Conservation (phyloP, 768 basidiomycete genomes). For the Dictyophora rubrovolvata region DNA sequence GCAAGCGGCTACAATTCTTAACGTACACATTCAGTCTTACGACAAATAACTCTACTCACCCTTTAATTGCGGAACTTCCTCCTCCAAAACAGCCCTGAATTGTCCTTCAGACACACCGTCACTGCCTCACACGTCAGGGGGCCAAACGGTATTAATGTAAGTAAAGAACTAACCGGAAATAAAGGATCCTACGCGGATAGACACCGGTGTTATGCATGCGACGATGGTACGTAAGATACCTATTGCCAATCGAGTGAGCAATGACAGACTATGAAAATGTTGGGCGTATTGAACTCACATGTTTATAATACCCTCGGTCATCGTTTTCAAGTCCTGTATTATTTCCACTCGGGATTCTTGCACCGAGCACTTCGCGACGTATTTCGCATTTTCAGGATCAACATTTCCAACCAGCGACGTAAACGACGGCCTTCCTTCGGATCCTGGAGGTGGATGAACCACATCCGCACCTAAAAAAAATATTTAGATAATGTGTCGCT, state of each 20-base stretch:
- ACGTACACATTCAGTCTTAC: slow-evolving; percentile 7
- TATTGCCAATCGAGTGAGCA: neutral
- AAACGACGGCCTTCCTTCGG: slow-evolving; percentile 71
- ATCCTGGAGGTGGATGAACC: slow-evolving; percentile 74
- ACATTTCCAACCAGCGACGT: slow-evolving; percentile 74
- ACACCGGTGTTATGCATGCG: slow-evolving; percentile 20
- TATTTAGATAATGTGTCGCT: neutral
- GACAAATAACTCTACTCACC: slow-evolving; percentile 27
- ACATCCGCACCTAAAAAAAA: slow-evolving; percentile 58
- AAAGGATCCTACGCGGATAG: slow-evolving; percentile 61
- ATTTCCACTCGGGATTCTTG: slow-evolving; percentile 67
- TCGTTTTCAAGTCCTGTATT: slow-evolving; percentile 57
- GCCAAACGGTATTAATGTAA: neutral
- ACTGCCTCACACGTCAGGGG: slow-evolving; percentile 10
- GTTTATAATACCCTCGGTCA: slow-evolving; percentile 41
- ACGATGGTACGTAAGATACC: neutral
- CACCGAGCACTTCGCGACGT: slow-evolving; percentile 48
- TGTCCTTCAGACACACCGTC: slow-evolving; percentile 52
- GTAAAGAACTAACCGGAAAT: slow-evolving; percentile 46
- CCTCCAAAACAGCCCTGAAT: slow-evolving; percentile 37
- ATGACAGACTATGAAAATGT: neutral
- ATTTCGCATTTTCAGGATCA: slow-evolving; percentile 68
- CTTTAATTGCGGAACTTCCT: slow-evolving; percentile 50
- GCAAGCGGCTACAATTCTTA: slow-evolving; percentile 46
- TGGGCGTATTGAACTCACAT: slow-evolving; percentile 1